These are phyloP conservation scores for Acanthamoeba healyi DNA, from an alignment of 208 protist genomes.

Conservation along the genomic window DNA sequence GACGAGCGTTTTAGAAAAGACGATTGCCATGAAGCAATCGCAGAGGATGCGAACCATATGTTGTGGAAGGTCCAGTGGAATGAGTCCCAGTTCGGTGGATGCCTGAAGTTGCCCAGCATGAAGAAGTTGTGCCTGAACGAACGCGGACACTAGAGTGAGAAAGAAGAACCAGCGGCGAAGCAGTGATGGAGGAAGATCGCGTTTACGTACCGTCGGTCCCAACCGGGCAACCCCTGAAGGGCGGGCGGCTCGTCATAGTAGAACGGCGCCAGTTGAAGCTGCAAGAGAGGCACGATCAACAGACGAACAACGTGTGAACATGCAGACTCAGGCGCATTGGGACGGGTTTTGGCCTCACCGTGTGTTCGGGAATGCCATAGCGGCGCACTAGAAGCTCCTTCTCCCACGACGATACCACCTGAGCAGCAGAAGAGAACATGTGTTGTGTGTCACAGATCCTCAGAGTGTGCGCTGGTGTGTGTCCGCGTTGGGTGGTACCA, in stretches of 20 bases:
- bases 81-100: conserved; percentile 53
- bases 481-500: too few species aligned
- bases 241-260: conserved; percentile 26
- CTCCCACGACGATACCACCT: conserved; percentile 56
- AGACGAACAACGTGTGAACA: neutral
- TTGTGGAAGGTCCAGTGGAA: conserved; percentile 66
- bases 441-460: too few species aligned
- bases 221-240: neutral
- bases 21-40: neutral
- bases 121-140: conserved; percentile 43
- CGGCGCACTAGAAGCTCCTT: neutral
- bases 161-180: too few species aligned
- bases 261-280: conserved; percentile 34
- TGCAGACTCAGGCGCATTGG: neutral
- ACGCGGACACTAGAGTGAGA: neutral
- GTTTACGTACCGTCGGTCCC: neutral
- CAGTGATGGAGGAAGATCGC: neutral
- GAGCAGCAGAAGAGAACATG: neutral
- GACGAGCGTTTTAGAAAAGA: neutral
- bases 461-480: too few species aligned
- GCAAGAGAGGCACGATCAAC: neutral
- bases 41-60: conserved; percentile 26
- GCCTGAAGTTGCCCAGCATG: conserved; percentile 69
- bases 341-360: too few species aligned
- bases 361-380: neutral